Conservation (phyloP, 805 yeast genomes). For the Kodamaea neixiangensis region DNA sequence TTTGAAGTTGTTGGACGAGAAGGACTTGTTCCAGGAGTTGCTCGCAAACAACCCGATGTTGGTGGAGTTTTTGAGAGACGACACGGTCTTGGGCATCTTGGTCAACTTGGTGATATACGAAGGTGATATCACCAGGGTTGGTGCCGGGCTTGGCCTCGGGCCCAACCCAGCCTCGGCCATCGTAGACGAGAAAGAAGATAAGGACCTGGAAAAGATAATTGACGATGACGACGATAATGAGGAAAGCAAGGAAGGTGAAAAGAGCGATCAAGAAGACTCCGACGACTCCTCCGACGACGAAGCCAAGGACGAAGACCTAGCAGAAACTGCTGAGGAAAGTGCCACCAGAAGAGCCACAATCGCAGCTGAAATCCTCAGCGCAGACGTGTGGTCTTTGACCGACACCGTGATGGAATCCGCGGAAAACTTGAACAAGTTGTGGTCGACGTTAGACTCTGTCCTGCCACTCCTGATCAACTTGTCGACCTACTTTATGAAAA, state of each 20-base stretch:
- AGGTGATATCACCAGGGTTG: constrained; percentile 18
- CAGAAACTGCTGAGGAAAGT: constrained; percentile 33
- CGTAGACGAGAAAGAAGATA: constrained; percentile 11
- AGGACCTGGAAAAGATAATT: constrained; percentile 25
- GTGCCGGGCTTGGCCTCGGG: not conserved
- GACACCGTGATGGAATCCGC: constrained; percentile 83
- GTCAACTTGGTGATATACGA: constrained; percentile 41
- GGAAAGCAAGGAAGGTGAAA: constrained; percentile 27
- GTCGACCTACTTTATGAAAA: constrained; percentile 88
- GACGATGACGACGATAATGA: constrained; percentile 24
- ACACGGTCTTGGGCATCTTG: constrained; percentile 34
- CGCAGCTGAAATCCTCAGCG: constrained; percentile 86
- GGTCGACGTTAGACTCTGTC: constrained; percentile 75
- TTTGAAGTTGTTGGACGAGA: constrained; percentile 41
- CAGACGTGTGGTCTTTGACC: constrained; percentile 92
- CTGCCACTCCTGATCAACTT: constrained; percentile 70
- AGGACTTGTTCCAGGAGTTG: constrained; percentile 45
- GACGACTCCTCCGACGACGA: constrained; percentile 15
- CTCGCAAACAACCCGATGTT: constrained; percentile 43
- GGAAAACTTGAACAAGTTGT: constrained; percentile 63
- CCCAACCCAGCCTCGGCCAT: not conserved
- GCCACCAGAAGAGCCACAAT: constrained; percentile 40
- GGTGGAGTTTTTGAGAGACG: constrained; percentile 44
- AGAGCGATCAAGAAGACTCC: constrained; percentile 12
- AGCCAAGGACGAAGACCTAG: constrained; percentile 21